Base-by-base conservation (phyloP, 1,284 basidiomycete species). In the Cronartium quercuum region DNA sequence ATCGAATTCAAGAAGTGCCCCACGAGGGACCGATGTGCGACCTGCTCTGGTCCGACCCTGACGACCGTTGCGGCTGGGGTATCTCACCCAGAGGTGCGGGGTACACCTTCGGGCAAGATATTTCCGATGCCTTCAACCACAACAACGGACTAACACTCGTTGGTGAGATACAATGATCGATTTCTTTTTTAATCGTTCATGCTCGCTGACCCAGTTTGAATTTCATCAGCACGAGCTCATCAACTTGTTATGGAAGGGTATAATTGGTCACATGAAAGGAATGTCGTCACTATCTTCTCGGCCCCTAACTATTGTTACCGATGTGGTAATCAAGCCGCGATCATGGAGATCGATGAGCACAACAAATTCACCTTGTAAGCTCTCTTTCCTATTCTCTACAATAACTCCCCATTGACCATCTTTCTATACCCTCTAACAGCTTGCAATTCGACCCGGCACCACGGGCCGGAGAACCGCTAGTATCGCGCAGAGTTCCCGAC, bases 1-100 rank as follows among this genome's bases (percentile, higher is more conserved):
- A 98, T 86, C 90, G 95, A 76, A 93, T 97, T 79, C 95, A 98
- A 84, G 95, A 98, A 82, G 95, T 98, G 2, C 95, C 95, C 6
- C 95, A 98, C 83, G 95, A 98, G 84, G 95, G 95, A 5, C 95
- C 95, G 15, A 98, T 98, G 95, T 98, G 95, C 82, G 95, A 98
- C 84, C 85, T 98, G 71, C 87, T 98, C 71, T 98, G 95, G 95
- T 98, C 94, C 71, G 95, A 99, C 84, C 95, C 95, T 51, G 95
- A 99, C 82, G 95, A 98, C 84, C 90, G 96, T 74, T 97, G 94
- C 83, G 96, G 96, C 65, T 99, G 96, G 96, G 96, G 96, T 44
- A 98, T 98, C 81, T 96, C 93, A 79, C 96, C 96, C 57, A 90
- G 96, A 82, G 96, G 96, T 78, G 96, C 96, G 44, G 96, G 96